Percentiles rank a stretch among this genome's conserved stretches.
These are phyloP conservation scores for Ilyonectria destructans DNA, from an alignment of 2,329 filamentous ascomycete genomes.

Conservation along the genomic window DNA sequence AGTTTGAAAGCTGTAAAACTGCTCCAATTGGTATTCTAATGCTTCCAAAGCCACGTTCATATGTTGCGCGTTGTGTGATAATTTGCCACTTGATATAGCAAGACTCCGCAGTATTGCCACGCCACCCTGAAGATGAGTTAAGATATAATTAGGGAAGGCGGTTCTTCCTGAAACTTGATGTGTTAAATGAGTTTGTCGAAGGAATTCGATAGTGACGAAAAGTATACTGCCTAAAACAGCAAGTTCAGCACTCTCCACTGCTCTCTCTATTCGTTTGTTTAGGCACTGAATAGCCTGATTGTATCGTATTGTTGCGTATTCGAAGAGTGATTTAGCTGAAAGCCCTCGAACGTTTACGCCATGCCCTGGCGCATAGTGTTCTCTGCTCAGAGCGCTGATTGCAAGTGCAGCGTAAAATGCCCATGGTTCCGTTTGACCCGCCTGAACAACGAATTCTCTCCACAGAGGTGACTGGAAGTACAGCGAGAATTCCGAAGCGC, in stretches of 20 bases:
- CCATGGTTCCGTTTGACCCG: constrained; percentile 6
- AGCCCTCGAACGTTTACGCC: neutral
- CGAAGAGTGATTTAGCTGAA: neutral
- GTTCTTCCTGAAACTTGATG: too few relatives aligned
- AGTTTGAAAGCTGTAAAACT: too few relatives aligned
- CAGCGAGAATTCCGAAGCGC: constrained; percentile 25
- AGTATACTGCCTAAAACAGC: constrained; percentile 23
- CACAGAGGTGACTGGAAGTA: constrained; percentile 16
- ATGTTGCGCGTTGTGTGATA: constrained; percentile 9
- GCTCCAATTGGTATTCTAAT: too few relatives aligned
- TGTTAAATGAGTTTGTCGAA: constrained; percentile 6
- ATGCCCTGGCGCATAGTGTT: constrained; percentile 2
- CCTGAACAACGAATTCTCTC: constrained; percentile 7
- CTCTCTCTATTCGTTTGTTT: constrained; percentile 3
- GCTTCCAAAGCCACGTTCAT: too few relatives aligned
- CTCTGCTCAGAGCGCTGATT: constrained; percentile 17
- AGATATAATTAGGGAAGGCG: neutral
- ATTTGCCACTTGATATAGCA: neutral
- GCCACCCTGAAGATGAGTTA: constrained; percentile 5
- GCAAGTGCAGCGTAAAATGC: constrained; percentile 20
- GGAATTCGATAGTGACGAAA: constrained; percentile 24
- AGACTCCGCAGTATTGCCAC: constrained; percentile 3
- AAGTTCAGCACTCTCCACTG: constrained; percentile 10
- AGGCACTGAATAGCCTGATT: constrained; percentile 16
- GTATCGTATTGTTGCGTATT: constrained; percentile 14